A percentile compares a stretch with the other conserved stretches of the same genome.
Conservation (phyloP, 352 stramenopile species). For the Phytophthora pinifolia region DNA sequence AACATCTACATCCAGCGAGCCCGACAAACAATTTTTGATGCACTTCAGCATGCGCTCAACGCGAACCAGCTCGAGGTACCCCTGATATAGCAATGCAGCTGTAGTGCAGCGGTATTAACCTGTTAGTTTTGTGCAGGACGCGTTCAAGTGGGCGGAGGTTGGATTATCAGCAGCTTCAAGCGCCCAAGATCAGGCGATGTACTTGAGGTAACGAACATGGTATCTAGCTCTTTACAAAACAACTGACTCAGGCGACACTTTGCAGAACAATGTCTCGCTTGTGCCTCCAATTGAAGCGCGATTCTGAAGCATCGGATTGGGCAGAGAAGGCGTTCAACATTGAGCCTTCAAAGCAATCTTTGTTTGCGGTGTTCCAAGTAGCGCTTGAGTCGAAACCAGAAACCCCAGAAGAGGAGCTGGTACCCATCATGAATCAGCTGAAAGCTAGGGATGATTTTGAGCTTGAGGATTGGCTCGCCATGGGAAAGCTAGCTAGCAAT, state of each 20-base stretch:
- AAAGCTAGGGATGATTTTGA: slow-evolving; percentile 64
- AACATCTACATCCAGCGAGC: slow-evolving; percentile 21
- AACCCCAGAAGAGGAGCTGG: slow-evolving; percentile 13
- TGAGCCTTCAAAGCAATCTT: slow-evolving; percentile 63
- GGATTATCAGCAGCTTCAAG: slow-evolving; percentile 26
- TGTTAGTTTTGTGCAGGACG: slow-evolving; percentile 31
- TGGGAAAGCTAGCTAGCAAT: slow-evolving; percentile 45
- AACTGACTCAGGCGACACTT: background rate
- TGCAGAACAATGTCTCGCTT: slow-evolving; percentile 38
- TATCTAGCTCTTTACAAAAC: background rate
- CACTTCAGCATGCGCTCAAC: slow-evolving; percentile 41
- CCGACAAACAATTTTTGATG: slow-evolving; percentile 50
- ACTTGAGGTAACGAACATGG: slow-evolving; percentile 48
- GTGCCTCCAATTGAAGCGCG: slow-evolving; percentile 37
- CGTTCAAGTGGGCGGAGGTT: slow-evolving; percentile 47
- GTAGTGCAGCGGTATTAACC: background rate
- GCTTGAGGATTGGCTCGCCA: slow-evolving; percentile 54
- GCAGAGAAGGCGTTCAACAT: slow-evolving; percentile 45
- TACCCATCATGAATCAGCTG: slow-evolving; percentile 36
- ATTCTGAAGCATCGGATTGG: slow-evolving; percentile 36
- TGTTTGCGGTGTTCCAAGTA: slow-evolving; percentile 58
- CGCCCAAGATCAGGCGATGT: slow-evolving; percentile 40
- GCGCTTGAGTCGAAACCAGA: slow-evolving; percentile 25
- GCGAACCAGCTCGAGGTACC: slow-evolving; percentile 42
- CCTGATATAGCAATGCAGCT: background rate